Evolutionary conservation across 2,329 filamentous ascomycete genomes (phyloP), one percentile per base, ranked within the genome.

Genomic region (Parastagonospora avenae): DNA sequence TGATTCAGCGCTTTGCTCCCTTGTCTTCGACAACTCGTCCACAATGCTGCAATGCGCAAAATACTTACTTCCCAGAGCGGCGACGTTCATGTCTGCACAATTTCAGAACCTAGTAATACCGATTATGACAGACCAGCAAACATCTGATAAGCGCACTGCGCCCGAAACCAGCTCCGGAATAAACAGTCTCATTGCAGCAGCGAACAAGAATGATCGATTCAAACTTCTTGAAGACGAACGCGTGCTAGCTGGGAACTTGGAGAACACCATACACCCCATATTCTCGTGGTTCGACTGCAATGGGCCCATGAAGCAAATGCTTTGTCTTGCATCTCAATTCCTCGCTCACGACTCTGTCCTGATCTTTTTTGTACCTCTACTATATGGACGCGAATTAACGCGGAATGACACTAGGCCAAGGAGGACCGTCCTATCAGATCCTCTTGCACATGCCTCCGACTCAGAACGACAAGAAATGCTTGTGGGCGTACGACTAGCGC

Each of bases 321-420:
- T 73, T 27, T 66, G 55, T 16, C 57, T 73, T 11, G 71, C 70
- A 15, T 72, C 71, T 2, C 66, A 68, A 19, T 71, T 71, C 36
- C 55, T 73, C n/a, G 42, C 59, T 7, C 50, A 66, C 19, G 64
- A 70, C 15, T 55, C 60, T 9, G 48, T 67, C 14, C 55, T 73
- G 4, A 54, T 59, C 31, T 73, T 70, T 46, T 73, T 71, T 37
- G 53, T 72, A 15, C 60, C 61, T 4, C 52, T 70, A 16, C 47
- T 69, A 1, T 64, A 67, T 29, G 70, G 70, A 27, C 50, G 39
- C 27, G 45, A 59, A 28, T 37, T 66, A n/a, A 48, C 41, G 11
- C 9, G 10, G 8, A 50, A 24, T 14, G 39, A 9, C n/a, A 45
- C 50, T 35, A 32, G 30, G 2, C n/a, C 30, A 24, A 30, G 24